Evolutionary conservation across 208 protist genomes (phyloP), one percentile per base, ranked within the genome.

Genomic region (Strigomonas galati): DNA sequence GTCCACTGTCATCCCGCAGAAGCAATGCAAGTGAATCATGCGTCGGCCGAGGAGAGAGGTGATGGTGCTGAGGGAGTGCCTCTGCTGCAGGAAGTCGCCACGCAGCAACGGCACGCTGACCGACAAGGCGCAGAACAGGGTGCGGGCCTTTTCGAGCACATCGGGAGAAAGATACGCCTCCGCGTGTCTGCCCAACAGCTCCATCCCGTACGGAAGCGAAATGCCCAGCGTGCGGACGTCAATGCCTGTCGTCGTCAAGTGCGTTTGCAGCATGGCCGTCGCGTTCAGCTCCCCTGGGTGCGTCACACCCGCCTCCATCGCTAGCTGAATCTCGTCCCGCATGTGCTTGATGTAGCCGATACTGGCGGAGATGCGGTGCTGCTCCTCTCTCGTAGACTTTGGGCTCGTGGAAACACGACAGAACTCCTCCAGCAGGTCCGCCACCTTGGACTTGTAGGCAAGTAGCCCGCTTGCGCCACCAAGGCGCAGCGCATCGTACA

Each of bases 201-300:
- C 91, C 46, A 89, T 77, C 23, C 87, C 91, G 72, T 96, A 91
- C 17, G 70, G 54, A 43, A 87, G 66, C 17, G 59, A 53, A 49
- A 87, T 68, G 19, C 86, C 85, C 26, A 94, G 71, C 7, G 83
- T 70, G 51, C 84, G 74, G 30, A 87, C 67, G 51, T 37, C 44
- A 65, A 92, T 87, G 60, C 72, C 71, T 40, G 78, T 74, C 0
- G 80, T 77, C 4, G 71, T 74, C 43, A 91, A 68, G 27, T 82
- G 79, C 44, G 90, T 96, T 56, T 92, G 85, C 44, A 93, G n/a
- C 68, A 93, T 82, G 2, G 66, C 26, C 3, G 89, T 92, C 43
- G 55, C 72, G 44, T 94, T 78, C 49, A 96, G 65, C 52, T 94
- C 85, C 1, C 76, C 60, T 40, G 79, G 31, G 60, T 65, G 82